A percentile compares a stretch with the other conserved stretches of the same genome.
Evolutionary conservation across 768 basidiomycete genomes (phyloP).

Genomic region (Lentinus tigrinus): DNA sequence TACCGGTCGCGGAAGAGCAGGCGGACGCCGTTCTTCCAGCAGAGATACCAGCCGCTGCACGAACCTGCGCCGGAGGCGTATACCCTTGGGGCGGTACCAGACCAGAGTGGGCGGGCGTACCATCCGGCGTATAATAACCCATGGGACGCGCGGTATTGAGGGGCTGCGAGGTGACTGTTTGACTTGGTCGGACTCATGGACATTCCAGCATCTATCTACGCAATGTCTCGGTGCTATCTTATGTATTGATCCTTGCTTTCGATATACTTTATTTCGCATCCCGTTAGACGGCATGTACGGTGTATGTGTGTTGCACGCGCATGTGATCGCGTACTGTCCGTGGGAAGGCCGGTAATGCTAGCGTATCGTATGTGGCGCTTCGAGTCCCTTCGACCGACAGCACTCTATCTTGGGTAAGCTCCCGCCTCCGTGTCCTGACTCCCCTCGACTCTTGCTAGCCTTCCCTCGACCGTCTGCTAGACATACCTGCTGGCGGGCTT

Average conservation of each 20-base stretch:
- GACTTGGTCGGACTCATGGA: not conserved
- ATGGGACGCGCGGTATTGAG: slow-evolving; percentile 27
- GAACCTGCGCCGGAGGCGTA: slow-evolving; percentile 32
- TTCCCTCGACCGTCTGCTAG: no score
- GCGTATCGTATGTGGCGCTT: slow-evolving; percentile 15
- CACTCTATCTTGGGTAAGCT: not conserved
- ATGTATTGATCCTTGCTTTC: no score
- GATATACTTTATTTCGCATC: no score
- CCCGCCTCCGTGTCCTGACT: not conserved
- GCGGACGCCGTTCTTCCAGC: slow-evolving; percentile 15
- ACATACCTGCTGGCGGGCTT: not conserved
- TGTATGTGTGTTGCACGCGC: no score
- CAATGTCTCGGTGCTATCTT: no score
- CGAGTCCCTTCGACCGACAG: not conserved
- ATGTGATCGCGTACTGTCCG: no score
- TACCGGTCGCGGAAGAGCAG: not conserved
- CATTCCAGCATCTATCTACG: no score
- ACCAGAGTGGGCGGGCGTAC: not conserved
- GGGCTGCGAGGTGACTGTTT: no score
- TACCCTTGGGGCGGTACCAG: slow-evolving; percentile 25
- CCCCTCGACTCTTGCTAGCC: not conserved
- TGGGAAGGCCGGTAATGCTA: no score
- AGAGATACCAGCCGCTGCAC: slow-evolving; percentile 29
- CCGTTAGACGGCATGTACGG: slow-evolving; percentile 11
- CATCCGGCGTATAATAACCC: slow-evolving; percentile 21